Conservation (phyloP, 1,284 basidiomycete species). For the Gastroboletus turbinatus region DNA sequence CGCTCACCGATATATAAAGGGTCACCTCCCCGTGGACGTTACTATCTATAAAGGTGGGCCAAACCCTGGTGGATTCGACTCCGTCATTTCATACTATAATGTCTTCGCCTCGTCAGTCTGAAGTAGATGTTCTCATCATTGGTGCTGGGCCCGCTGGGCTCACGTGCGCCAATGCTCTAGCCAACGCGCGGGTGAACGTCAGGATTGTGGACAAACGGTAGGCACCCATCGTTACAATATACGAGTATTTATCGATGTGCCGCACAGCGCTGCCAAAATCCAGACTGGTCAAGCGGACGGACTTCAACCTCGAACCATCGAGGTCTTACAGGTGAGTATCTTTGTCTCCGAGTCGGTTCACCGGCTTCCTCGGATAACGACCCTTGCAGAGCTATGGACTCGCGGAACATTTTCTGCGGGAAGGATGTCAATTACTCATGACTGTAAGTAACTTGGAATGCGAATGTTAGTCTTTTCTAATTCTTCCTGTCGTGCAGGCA, state of each 20-base stretch:
- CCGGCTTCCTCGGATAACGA: background rate
- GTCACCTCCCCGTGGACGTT: background rate
- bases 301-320: conserved; percentile 44
- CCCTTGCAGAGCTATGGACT: conserved; percentile 36
- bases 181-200: conserved; percentile 21
- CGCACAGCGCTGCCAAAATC: conserved; percentile 27
- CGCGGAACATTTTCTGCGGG: conserved; percentile 35
- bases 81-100: conserved; percentile 1
- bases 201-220: conserved; percentile 32
- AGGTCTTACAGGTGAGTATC: conserved; percentile 38
- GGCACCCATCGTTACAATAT: background rate
- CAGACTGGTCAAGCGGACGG: conserved; percentile 43
- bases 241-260: background rate
- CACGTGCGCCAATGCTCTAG: conserved; percentile 29
- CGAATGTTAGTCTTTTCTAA: background rate
- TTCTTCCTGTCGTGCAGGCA: conserved; percentile 20
- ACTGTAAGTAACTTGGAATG: conserved; percentile 21
- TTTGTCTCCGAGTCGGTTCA: background rate
- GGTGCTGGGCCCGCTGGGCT: conserved; percentile 53
- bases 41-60: background rate
- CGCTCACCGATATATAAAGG: background rate
- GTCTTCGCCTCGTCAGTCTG: conserved; percentile 16
- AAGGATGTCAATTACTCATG: conserved; percentile 34
- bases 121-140: conserved; percentile 56
- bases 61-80: background rate